These are phyloP conservation scores for Aspergillus awamori DNA, from an alignment of 2,329 filamentous ascomycete species.

Conservation along the genomic window DNA sequence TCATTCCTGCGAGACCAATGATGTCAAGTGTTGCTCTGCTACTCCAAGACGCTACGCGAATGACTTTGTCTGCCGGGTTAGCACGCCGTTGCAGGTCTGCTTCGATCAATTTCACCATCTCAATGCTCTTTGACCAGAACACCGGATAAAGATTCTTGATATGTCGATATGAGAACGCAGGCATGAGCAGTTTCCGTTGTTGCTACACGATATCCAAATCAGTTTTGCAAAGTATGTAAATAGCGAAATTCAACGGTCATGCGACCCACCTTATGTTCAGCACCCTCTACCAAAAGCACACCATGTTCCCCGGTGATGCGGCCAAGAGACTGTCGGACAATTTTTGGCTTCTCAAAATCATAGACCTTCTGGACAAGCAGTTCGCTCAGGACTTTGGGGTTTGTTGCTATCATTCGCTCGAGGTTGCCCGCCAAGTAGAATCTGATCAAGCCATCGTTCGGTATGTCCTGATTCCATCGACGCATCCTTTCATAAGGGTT, in stretches of 20 bases:
- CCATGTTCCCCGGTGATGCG: conserved; percentile 45
- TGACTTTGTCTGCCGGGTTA: conserved; percentile 41
- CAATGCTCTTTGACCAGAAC: conserved; percentile 77
- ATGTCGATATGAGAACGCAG: conserved; percentile 83
- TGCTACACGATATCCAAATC: conserved; percentile 25
- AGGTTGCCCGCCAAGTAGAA: conserved; percentile 65
- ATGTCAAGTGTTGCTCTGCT: conserved; percentile 73
- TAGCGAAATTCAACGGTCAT: too few relatives aligned
- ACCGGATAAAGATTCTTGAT: conserved; percentile 81
- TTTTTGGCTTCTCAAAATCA: conserved; percentile 66
- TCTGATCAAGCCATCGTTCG: conserved; percentile 70
- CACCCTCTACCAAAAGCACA: conserved; percentile 78
- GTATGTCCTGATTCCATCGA: conserved; percentile 61
- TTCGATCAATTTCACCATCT: conserved; percentile 66
- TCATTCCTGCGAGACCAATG: conserved; percentile 72
- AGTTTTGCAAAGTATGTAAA: neutral
- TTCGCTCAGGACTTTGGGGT: conserved; percentile 68
- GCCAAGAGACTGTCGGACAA: conserved; percentile 46
- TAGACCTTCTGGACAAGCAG: conserved; percentile 70
- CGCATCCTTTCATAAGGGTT: conserved; percentile 43
- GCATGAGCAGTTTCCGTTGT: conserved; percentile 76
- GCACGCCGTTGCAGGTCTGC: conserved; percentile 45
- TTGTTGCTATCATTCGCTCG: conserved; percentile 65
- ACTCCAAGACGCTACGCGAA: conserved; percentile 66
- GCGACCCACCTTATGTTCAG: conserved; percentile 70